phyloP scores from a whole-genome alignment of 208 protist species.

The Wallacemonas collosoma region DNA sequence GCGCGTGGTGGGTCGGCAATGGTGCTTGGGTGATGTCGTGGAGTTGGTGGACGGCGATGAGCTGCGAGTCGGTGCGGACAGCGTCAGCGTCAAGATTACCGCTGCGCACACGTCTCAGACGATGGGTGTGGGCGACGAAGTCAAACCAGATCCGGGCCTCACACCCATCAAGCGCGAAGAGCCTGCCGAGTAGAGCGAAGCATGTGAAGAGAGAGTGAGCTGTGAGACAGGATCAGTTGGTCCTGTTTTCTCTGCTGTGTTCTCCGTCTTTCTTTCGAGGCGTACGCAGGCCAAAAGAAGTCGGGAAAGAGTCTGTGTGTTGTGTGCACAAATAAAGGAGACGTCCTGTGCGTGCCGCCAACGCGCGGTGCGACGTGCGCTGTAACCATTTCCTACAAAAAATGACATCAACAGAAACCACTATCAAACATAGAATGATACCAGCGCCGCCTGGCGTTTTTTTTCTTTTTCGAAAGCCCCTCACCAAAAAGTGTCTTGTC shows the following conservation, averaged over 20 bases:
- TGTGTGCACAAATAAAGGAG: too few relatives aligned
- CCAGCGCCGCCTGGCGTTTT: too few relatives aligned
- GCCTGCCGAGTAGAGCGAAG: not conserved
- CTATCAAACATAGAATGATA: too few relatives aligned
- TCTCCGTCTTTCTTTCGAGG: not conserved
- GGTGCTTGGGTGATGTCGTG: slow-evolving; percentile 49
- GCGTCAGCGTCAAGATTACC: not conserved
- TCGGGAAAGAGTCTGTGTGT: too few relatives aligned
- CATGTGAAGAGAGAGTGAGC: not conserved
- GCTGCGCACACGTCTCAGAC: not conserved
- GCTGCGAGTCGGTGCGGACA: slow-evolving; percentile 25
- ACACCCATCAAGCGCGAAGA: slow-evolving; percentile 8
- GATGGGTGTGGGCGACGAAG: not conserved
- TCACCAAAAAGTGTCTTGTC: too few relatives aligned
- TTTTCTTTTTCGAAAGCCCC: too few relatives aligned
- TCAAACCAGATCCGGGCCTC: slow-evolving; percentile 27
- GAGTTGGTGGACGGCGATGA: slow-evolving; percentile 38
- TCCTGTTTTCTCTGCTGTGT: not conserved
- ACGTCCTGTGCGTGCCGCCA: too few relatives aligned
- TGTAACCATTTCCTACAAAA: too few relatives aligned
- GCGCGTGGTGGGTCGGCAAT: slow-evolving; percentile 38
- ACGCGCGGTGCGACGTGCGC: too few relatives aligned
- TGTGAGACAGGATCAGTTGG: too few relatives aligned
- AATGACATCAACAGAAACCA: too few relatives aligned
- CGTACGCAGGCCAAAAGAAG: too few relatives aligned